Conservation (phyloP, 768 basidiomycete species). For the Tulasnella sp. region DNA sequence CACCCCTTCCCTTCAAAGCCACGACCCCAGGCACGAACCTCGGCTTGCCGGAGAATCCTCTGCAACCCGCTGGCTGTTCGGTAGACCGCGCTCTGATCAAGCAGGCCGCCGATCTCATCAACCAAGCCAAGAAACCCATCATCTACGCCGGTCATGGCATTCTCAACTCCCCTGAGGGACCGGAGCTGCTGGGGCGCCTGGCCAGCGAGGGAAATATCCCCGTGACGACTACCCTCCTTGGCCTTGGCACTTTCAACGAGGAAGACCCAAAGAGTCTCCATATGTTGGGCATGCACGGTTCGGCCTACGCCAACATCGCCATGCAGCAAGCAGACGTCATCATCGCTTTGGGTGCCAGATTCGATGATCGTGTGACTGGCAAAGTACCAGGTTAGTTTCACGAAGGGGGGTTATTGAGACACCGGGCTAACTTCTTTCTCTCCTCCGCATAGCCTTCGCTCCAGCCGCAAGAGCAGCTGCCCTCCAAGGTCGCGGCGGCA, state of each 20-base stretch:
- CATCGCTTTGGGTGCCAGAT: constrained; percentile 92
- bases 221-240: constrained; percentile 94
- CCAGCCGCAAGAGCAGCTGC: constrained; percentile 88
- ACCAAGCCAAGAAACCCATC: constrained; percentile 82
- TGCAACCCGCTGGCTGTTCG: constrained; percentile 51
- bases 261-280: constrained; percentile 76
- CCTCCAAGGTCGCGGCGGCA: constrained; percentile 79
- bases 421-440: not conserved
- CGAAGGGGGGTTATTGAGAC: not conserved
- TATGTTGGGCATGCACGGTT: constrained; percentile 99
- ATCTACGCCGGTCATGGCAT: constrained; percentile 94
- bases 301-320: constrained; percentile 93
- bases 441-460: constrained; percentile 59
- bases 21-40: constrained; percentile 77
- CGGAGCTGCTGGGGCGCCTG: constrained; percentile 73
- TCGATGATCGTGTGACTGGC: constrained; percentile 97
- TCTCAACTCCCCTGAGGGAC: constrained; percentile 74
- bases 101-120: constrained; percentile 87
- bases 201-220: constrained; percentile 87
- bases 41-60: constrained; percentile 70
- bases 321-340: constrained; percentile 98
- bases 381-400: constrained; percentile 57
- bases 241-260: constrained; percentile 95
- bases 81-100: constrained; percentile 64
- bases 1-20: constrained; percentile 77